Evolutionary conservation across 2,329 filamentous ascomycete species (phyloP), one percentile per base, ranked within the genome.

Genomic region (Penicillium sp.): DNA sequence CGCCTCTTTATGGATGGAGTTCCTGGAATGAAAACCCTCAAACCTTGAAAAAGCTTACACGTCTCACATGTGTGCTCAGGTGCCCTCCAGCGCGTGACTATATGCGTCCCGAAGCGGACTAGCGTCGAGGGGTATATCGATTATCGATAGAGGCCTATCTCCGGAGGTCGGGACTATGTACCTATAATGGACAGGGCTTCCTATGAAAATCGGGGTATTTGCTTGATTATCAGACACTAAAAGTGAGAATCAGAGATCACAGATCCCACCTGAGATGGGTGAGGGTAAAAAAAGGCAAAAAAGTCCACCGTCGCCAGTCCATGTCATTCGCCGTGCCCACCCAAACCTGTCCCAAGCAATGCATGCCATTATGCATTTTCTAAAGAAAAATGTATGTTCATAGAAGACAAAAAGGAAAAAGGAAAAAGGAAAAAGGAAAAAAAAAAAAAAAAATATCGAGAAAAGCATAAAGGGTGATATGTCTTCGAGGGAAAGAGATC

Each of bases 361-460:
- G 63, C 61, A 69, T 68, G 66, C 66, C 67, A 57, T 66, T 66
- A 65, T 66, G 61, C 64, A 66, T 66, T 60, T 63, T 71, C 65
- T 70, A 70, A 69, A 57, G 40, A 52, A 26, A 37, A 59, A 65
- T 64, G 60, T 66, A 69, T 66, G 59, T 66, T 56, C 63, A 65
- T 38, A 57, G 61, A 61, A 62, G 59, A 40, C 53, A 58, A 60
- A 46, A 59, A 61, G 56, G 46, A 50, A 58, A 49, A n/a, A n/a
- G n/a, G n/a, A n/a, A 48, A 57, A 55, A 24, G 7, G 7, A 5
- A 14, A 50, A 47, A 39, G 56, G 46, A 50, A 58, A 49, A n/a
- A n/a, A n/a, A n/a, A n/a, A 48, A 55, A 24, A 4, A 5, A 5
- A 14, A 50, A 47, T 37, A 46, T 40, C 44, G 34, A 46, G 44